Base-by-base conservation (phyloP, 495 filamentous ascomycete genomes). In the Glarea lozoyensis region DNA sequence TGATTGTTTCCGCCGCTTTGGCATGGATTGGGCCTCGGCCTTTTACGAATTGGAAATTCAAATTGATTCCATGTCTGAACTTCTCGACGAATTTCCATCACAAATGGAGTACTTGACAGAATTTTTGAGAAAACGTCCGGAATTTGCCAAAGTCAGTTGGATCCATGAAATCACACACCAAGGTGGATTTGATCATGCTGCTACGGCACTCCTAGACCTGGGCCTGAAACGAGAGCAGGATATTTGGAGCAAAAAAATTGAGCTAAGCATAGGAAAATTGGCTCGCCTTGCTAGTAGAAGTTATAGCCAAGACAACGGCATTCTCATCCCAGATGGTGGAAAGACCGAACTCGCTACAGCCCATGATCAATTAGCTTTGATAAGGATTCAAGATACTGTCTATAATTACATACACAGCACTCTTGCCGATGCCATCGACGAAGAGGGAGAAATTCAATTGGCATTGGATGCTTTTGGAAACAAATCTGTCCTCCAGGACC, bases 211-310 rank as follows among this genome's bases (percentile, higher is more conserved):
- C 20, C 61, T 81, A 20, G 60, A 72, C 9, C 62, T 84, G 3
- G 88, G 84, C 9, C 60, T 77, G 24, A 62, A 67, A 20, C 71
- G 73, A 32, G 86, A 95, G 54, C 71, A 74, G 32, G 78, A 87
- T 37, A 58, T 90, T 9, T 95, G 88, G 88, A 84, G 72, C 60
- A 86, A 90, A 60, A 92, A 92, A 57, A 82, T 93, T 25, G 79
- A 95, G 57, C 65, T 95, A n/a, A 89, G 86, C 34, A 68, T 97
- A 16, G 79, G 84, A 10, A 95, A 94, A 60, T 65, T 98, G 7
- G 74, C 84, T 11, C 70, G 81, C 44, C 58, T 96, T 45, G 78
- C 66, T 64, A 64, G 42, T 52, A 54, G 9, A 50, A 57, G 35
- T 41, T 41, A 15, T 50, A 55, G 37, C 37, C 56, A 18, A 40